These are phyloP conservation scores for Syzygium syzygioides DNA, from an alignment of 441 rosid species.

Conservation along the genomic window DNA sequence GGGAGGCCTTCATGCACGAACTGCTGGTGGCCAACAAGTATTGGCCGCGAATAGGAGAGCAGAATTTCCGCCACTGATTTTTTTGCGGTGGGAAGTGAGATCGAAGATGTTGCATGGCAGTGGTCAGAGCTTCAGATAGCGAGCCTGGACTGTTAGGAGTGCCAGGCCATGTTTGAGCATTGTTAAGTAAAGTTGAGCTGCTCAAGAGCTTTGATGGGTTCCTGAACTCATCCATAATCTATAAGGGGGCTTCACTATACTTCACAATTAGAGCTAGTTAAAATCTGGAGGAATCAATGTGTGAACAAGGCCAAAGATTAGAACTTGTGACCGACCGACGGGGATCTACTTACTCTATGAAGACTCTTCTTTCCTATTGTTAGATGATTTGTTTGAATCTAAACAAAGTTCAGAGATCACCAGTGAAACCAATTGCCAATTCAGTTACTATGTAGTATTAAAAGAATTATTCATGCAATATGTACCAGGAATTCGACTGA, in stretches of 20 bases:
- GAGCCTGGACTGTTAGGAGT: constrained; percentile 47
- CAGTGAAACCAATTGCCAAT: neutral
- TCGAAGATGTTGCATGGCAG: constrained; percentile 31
- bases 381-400: neutral
- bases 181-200: neutral
- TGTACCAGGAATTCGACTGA: constrained; percentile 45
- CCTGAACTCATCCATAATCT: neutral
- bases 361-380: neutral
- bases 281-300: neutral
- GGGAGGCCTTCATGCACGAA: constrained; percentile 40
- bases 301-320: neutral
- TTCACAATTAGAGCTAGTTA: neutral
- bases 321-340: neutral
- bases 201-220: neutral
- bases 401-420: neutral
- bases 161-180: constrained; percentile 26
- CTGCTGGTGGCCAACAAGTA: constrained; percentile 45
- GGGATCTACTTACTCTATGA: neutral
- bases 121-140: constrained; percentile 34
- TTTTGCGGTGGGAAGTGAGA: constrained; percentile 22
- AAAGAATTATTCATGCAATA: neutral
- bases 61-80: constrained; percentile 25
- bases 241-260: neutral
- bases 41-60: constrained; percentile 34
- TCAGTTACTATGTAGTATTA: neutral